Conservation (phyloP, 2,329 filamentous ascomycete species). For the Fonsecaea monophora region DNA sequence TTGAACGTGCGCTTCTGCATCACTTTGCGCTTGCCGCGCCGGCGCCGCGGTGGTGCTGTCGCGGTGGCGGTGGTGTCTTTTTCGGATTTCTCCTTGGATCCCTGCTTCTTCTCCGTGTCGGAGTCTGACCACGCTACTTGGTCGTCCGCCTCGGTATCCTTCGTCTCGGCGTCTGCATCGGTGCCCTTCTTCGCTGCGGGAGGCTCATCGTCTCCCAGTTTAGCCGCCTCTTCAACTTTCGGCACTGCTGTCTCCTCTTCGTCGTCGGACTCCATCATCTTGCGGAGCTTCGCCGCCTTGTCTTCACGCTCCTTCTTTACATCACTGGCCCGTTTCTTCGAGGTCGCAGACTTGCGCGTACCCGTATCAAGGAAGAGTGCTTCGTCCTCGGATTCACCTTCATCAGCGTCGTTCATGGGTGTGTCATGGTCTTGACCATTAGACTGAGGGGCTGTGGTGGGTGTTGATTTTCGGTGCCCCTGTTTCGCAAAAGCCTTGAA, state of each 20-base stretch:
- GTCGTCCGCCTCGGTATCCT: slow-evolving; percentile 66
- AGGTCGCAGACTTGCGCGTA: slow-evolving; percentile 47
- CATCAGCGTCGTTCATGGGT: slow-evolving; percentile 48
- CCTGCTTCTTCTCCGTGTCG: slow-evolving; percentile 33
- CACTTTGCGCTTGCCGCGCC: slow-evolving; percentile 77
- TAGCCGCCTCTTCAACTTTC: slow-evolving; percentile 39
- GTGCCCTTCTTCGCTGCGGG: slow-evolving; percentile 24
- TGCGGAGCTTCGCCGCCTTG: slow-evolving; percentile 68
- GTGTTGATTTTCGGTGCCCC: slow-evolving; percentile 31
- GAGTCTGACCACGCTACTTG: slow-evolving; percentile 50
- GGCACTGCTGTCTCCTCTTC: slow-evolving; percentile 48
- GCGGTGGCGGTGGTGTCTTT: slow-evolving; percentile 48
- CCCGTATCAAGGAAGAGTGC: slow-evolving; percentile 55
- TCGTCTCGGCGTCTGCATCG: slow-evolving; percentile 15
- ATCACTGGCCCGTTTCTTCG: slow-evolving; percentile 43
- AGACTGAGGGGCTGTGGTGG: slow-evolving; percentile 4
- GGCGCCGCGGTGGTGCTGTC: slow-evolving; percentile 69
- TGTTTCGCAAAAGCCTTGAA: slow-evolving; percentile 42
- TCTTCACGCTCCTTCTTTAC: slow-evolving; percentile 49
- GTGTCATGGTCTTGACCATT: slow-evolving; percentile 27
- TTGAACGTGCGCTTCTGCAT: slow-evolving; percentile 87
- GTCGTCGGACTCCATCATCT: slow-evolving; percentile 78
- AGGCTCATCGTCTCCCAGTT: slow-evolving; percentile 26
- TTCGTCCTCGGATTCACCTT: slow-evolving; percentile 64
- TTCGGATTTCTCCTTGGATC: not conserved